Conservation (phyloP, 2,329 filamentous ascomycete species). For the Reticulascus tulasneorum region DNA sequence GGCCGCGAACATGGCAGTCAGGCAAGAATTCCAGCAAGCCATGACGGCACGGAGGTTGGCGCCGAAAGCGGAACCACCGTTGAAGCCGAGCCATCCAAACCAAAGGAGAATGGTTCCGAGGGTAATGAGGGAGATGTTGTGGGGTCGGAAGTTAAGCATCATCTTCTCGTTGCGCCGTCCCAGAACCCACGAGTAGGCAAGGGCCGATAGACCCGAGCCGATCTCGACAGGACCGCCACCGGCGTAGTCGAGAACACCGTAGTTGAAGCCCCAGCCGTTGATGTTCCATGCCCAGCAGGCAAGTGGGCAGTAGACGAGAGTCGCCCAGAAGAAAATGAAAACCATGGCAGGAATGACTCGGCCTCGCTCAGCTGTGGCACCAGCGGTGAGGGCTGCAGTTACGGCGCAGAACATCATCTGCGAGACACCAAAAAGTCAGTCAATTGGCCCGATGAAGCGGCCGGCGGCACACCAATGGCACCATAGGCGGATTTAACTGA, state of each 20-base stretch:
- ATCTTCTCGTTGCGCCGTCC: slow-evolving; percentile 97
- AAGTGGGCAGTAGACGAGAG: slow-evolving; percentile 93
- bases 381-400: slow-evolving; percentile 86
- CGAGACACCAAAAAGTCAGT: no score
- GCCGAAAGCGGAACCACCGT: slow-evolving; percentile 91
- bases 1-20: slow-evolving; percentile 87
- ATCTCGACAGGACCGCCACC: slow-evolving; percentile 98
- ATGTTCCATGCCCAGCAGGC: slow-evolving; percentile 96
- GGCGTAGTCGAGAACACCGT: slow-evolving; percentile 93
- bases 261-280: slow-evolving; percentile 88
- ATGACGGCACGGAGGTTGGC: slow-evolving; percentile 91
- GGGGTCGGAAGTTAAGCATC: slow-evolving; percentile 99
- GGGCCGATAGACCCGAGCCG: slow-evolving; percentile 83
- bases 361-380: slow-evolving; percentile 89
- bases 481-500: no score
- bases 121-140: slow-evolving; percentile 97
- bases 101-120: slow-evolving; percentile 93
- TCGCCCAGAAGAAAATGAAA: slow-evolving; percentile 95
- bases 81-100: slow-evolving; percentile 99
- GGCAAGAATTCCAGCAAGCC: slow-evolving; percentile 97
- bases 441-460: no score
- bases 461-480: no score
- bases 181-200: slow-evolving; percentile 94
- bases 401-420: slow-evolving; percentile 98
- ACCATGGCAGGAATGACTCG: slow-evolving; percentile 91